Evolutionary conservation across 768 basidiomycete species (phyloP).

Genomic region (Boletus reticuloceps): DNA sequence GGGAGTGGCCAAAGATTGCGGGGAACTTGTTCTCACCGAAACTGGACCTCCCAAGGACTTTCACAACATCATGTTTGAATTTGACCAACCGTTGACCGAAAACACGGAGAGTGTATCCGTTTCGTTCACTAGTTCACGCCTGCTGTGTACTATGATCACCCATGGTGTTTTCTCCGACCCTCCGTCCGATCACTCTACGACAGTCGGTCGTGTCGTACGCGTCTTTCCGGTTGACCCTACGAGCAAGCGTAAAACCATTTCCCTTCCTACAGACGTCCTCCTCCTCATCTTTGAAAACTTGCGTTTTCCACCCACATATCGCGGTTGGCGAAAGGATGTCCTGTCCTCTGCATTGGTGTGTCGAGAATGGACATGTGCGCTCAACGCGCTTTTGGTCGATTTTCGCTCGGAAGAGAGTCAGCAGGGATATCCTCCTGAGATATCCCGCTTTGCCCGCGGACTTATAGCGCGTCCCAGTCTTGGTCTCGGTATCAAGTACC

Average conservation of each 20-base stretch:
- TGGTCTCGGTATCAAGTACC: slow-evolving; percentile 3
- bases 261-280: slow-evolving; percentile 10
- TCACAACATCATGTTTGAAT: slow-evolving; percentile 3
- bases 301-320: neutral
- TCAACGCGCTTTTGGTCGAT: slow-evolving; percentile 6
- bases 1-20: neutral
- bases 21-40: neutral
- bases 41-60: neutral
- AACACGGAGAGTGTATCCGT: slow-evolving; percentile 14
- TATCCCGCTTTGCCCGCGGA: neutral
- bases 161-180: neutral
- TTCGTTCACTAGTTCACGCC: neutral
- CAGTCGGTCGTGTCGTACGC: slow-evolving; percentile 4
- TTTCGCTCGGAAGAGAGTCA: neutral
- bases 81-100: slow-evolving; percentile 2
- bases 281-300: slow-evolving; percentile 3
- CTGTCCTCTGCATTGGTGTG: slow-evolving; percentile 9
- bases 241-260: neutral
- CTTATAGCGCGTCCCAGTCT: slow-evolving; percentile 1
- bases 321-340: slow-evolving; percentile 4
- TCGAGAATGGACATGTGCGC: slow-evolving; percentile 10
- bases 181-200: neutral
- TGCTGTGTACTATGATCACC: neutral
- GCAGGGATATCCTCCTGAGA: slow-evolving; percentile 2
- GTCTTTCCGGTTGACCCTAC: neutral